phyloP scores from a whole-genome alignment of 2,329 filamentous ascomycete genomes.

The Aspergillus sp. region DNA sequence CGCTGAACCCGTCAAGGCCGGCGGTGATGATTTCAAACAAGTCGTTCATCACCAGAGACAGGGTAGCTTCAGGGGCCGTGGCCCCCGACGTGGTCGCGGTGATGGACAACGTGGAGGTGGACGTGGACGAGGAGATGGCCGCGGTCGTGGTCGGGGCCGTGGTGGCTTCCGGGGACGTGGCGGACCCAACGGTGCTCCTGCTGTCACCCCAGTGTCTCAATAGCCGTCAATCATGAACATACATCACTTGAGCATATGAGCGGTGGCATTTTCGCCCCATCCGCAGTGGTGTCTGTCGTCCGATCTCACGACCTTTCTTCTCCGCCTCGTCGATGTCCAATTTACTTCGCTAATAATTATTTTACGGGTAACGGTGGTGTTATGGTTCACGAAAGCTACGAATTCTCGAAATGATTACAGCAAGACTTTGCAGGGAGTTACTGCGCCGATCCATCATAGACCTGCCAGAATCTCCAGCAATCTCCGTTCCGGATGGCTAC shows the following conservation, averaged over 20 bases:
- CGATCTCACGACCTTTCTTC: conserved; percentile 11
- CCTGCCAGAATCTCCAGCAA: neutral
- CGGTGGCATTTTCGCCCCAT: conserved; percentile 7
- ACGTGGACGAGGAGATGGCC: conserved; percentile 42
- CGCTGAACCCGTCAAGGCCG: conserved; percentile 51
- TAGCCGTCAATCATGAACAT: conserved; percentile 5
- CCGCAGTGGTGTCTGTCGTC: conserved; percentile 5
- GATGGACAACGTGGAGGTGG: conserved; percentile 39
- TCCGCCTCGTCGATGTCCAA: conserved; percentile 10
- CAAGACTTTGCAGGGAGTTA: conserved; percentile 19
- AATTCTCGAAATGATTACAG: conserved; percentile 32
- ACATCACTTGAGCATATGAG: neutral
- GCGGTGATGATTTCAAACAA: conserved; percentile 43
- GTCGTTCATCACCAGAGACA: conserved; percentile 41
- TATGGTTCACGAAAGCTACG: conserved; percentile 44
- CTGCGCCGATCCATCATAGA: conserved; percentile 11
- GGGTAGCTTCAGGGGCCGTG: conserved; percentile 41
- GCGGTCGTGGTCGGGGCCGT: conserved; percentile 44
- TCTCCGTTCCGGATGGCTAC: conserved; percentile 20
- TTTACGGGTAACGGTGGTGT: conserved; percentile 35
- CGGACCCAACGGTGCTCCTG: conserved; percentile 32
- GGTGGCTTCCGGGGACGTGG: conserved; percentile 29
- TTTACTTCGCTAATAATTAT: conserved; percentile 24
- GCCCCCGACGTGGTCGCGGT: conserved; percentile 40
- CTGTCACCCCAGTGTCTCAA: conserved; percentile 23